Evolutionary conservation across 805 yeast species (phyloP), one percentile per base, ranked within the genome.

Genomic region (Sungouiella thailandica): DNA sequence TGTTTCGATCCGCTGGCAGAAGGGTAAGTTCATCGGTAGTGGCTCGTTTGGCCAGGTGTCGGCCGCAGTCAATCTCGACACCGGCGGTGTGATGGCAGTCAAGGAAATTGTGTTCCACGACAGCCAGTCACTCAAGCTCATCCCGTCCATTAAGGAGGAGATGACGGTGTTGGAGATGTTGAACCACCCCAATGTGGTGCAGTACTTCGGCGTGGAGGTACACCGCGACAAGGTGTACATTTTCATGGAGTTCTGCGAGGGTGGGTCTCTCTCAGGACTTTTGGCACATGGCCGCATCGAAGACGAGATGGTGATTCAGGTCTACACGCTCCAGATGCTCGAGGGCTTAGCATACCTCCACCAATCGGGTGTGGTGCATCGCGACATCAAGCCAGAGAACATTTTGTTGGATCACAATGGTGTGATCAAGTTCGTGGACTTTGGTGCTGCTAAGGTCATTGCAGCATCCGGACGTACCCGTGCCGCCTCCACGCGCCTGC

Each of bases 171-270:
- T 93, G 47, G 97, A 93, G 61, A 85, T 88, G 83, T 67, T 93
- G 40, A 83, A 88, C 41, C 98, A 93, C 60, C 97, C 97, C 7
- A 93, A 93, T 53, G 83, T 93, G 47, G 97, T 93, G 5, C 96
- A 89, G 55, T 93, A 90, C 55, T 89, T 78, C 52, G 98, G 98
- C 32, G 96, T 93, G 23, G 97, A 93, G 57, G 97, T 93, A 5
- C 97, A 93, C 58, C 74, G 97, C 34, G 97, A 93, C 57, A 78
- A 85, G 43, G 97, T 93, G 12, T 89, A 87, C 56, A 81, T 93
- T 20, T 93, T 93, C 57, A 93, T 93, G 98, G 98, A 93, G 60
- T 89, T 76, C 60, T 93, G 98, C 65, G 94, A 89, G 48, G 89
- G 96, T 25, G 97, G 97, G 1, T 89, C 97, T 0, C 66, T 93